Evolutionary conservation across 306 rosid species (phyloP).

Genomic region (Sophora flavescens): DNA sequence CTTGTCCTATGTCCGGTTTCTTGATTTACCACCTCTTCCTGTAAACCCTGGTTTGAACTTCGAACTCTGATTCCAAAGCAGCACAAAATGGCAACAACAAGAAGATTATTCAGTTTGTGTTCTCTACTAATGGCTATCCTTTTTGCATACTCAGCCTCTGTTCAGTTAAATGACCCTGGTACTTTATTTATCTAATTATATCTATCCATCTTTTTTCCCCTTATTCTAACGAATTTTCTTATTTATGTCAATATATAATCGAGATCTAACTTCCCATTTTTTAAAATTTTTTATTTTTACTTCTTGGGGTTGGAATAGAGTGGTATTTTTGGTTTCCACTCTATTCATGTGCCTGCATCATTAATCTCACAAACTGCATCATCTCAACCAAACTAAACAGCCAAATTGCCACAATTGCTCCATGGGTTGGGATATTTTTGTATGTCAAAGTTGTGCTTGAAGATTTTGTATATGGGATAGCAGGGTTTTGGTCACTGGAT

Average conservation of each 20-base stretch:
- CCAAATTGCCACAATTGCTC: constrained; percentile 41
- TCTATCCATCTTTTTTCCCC: neutral
- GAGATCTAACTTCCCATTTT: neutral
- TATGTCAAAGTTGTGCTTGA: constrained; percentile 58
- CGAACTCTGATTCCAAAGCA: constrained; percentile 19
- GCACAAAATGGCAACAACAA: constrained; percentile 52
- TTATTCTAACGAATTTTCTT: neutral
- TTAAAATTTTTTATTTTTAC: neutral
- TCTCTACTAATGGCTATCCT: constrained; percentile 67
- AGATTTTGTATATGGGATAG: constrained; percentile 46
- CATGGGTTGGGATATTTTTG: constrained; percentile 56
- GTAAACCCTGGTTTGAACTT: constrained; percentile 10
- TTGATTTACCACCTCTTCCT: neutral
- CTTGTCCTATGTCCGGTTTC: constrained; percentile 10
- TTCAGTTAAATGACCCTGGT: constrained; percentile 73
- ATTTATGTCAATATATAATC: neutral
- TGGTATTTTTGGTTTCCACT: constrained; percentile 87
- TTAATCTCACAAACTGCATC: constrained; percentile 59
- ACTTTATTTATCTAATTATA: constrained; percentile 7
- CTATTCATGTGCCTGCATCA: constrained; percentile 60
- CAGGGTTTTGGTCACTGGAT: constrained; percentile 69
- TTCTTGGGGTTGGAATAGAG: constrained; percentile 45
- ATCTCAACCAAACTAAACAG: constrained; percentile 41
- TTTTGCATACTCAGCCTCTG: constrained; percentile 76
- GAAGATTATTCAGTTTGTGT: constrained; percentile 48